Evolutionary conservation across 805 yeast species (phyloP).

Genomic region (Schizosaccharomyces cryophilus): DNA sequence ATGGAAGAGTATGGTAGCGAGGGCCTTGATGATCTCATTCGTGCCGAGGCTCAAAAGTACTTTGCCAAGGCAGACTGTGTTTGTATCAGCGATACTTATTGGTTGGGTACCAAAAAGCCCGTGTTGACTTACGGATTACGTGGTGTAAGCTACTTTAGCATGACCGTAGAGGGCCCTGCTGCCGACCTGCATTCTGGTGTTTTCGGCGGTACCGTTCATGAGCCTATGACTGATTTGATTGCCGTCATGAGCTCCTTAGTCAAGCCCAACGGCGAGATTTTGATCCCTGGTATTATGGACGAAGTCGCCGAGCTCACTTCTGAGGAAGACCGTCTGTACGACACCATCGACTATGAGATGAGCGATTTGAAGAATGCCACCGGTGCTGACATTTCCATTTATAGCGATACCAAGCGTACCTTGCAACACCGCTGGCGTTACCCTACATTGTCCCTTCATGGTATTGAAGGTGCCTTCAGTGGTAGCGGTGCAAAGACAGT

Average conservation of each 20-base stretch:
- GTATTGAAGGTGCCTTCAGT: slow-evolving; percentile 91
- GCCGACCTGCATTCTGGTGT: slow-evolving; percentile 95
- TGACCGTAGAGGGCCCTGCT: slow-evolving; percentile 65
- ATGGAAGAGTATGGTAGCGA: slow-evolving; percentile 97
- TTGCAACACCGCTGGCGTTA: slow-evolving; percentile 97
- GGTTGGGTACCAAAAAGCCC: slow-evolving; percentile 95
- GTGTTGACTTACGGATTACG: slow-evolving; percentile 92
- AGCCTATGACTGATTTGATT: slow-evolving; percentile 85
- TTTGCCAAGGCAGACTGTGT: slow-evolving; percentile 82
- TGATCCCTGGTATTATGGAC: slow-evolving; percentile 69
- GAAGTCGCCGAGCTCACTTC: slow-evolving; percentile 85
- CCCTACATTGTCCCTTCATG: slow-evolving; percentile 89
- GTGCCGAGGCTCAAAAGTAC: slow-evolving; percentile 49
- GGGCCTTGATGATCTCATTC: slow-evolving; percentile 68
- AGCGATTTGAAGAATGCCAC: slow-evolving; percentile 69
- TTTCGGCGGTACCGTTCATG: slow-evolving; percentile 91
- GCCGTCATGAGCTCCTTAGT: slow-evolving; percentile 58
- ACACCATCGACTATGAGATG: slow-evolving; percentile 61
- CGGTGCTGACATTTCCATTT: slow-evolving; percentile 65
- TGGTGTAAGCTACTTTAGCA: slow-evolving; percentile 84
- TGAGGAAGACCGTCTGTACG: slow-evolving; percentile 54
- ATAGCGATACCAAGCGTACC: slow-evolving; percentile 55
- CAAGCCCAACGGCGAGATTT: slow-evolving; percentile 55
- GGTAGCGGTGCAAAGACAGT: slow-evolving; percentile 95
- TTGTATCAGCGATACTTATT: slow-evolving; percentile 87